Evolutionary conservation across 768 basidiomycete species (phyloP).

Genomic region (Artomyces pyxidatus): DNA sequence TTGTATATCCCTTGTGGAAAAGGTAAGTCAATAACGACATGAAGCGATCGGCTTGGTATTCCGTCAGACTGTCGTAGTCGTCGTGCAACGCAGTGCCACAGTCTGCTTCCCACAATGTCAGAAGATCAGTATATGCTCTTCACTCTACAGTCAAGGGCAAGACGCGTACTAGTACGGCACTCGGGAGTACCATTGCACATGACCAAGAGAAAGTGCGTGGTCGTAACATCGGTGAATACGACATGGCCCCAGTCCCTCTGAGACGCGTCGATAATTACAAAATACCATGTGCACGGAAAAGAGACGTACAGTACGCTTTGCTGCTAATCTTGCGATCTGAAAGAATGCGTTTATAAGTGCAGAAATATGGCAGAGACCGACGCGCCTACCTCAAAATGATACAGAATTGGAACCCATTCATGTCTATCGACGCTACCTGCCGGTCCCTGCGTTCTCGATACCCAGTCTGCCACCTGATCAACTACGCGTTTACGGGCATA

Average conservation of each 20-base stretch:
- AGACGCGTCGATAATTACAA: neutral
- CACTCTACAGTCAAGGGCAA: neutral
- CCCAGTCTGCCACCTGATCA: constrained; percentile 19
- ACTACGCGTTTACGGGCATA: constrained; percentile 22
- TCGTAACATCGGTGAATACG: constrained; percentile 22
- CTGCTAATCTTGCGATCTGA: constrained; percentile 22
- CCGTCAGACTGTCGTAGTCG: constrained; percentile 25
- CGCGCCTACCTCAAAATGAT: constrained; percentile 25
- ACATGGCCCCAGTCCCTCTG: constrained; percentile 29
- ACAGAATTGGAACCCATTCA: constrained; percentile 25
- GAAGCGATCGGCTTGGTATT: constrained; percentile 27
- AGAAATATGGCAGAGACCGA: neutral
- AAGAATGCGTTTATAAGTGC: neutral
- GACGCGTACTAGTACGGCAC: constrained; percentile 20
- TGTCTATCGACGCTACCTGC: constrained; percentile 1
- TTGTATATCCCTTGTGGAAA: constrained; percentile 17
- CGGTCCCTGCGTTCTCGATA: neutral
- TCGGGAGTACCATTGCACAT: constrained; percentile 21
- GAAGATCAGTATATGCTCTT: neutral
- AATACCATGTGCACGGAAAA: neutral
- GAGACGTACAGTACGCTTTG: constrained; percentile 20
- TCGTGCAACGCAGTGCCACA: constrained; percentile 2
- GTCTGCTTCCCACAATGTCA: neutral
- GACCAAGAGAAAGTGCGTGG: constrained; percentile 22
- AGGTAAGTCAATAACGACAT: constrained; percentile 25